phyloP scores from a whole-genome alignment of 306 rosid species.

The Glycine latifolia region DNA sequence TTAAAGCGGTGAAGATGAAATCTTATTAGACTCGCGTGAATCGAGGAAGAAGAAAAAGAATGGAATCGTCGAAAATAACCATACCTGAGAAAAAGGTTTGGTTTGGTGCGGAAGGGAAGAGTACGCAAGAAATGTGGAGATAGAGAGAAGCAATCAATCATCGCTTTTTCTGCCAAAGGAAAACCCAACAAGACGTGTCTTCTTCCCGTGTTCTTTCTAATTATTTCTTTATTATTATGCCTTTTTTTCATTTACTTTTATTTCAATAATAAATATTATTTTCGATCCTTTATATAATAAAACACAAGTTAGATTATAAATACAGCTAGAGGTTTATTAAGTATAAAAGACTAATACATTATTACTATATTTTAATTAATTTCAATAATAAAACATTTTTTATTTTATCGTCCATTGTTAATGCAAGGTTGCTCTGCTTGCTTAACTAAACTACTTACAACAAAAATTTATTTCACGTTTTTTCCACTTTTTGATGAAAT shows the following conservation, averaged over 20 bases:
- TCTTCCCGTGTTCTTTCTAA: too few species aligned
- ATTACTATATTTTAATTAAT: too few species aligned
- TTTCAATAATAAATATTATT: too few species aligned
- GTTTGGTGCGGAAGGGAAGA: constrained; percentile 22
- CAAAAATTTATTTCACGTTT: neutral
- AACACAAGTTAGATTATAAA: too few species aligned
- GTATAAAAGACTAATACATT: too few species aligned
- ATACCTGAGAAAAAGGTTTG: neutral
- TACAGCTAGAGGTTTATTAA: too few species aligned
- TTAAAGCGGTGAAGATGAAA: constrained; percentile 8
- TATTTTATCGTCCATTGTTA: neutral
- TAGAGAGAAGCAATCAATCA: constrained; percentile 45
- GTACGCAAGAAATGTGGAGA: constrained; percentile 72
- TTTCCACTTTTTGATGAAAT: too few species aligned
- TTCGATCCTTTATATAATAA: too few species aligned
- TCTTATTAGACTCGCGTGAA: neutral
- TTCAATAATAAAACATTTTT: too few species aligned
- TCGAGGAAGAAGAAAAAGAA: constrained; percentile 6
- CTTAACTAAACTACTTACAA: neutral
- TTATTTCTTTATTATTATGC: too few species aligned
- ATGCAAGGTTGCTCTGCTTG: neutral
- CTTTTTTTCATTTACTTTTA: too few species aligned
- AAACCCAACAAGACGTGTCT: constrained; percentile 47
- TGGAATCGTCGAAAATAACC: constrained; percentile 57
- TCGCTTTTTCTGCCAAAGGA: constrained; percentile 48